Conservation (phyloP, 345 rosid species). For the Crucihimalaya himalaica region DNA sequence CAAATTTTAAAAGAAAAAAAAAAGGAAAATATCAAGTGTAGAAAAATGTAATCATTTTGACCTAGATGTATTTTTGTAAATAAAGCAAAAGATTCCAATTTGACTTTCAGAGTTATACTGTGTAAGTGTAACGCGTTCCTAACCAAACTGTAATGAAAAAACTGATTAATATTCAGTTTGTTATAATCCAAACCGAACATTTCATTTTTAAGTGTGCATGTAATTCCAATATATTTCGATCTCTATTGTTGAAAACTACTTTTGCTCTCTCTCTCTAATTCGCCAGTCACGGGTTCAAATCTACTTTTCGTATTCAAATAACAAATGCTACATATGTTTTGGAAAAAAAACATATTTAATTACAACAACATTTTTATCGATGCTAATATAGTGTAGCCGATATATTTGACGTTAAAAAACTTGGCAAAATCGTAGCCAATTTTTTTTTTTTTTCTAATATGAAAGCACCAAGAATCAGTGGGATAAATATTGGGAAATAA, state of each 20-base stretch:
- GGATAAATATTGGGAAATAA: background rate
- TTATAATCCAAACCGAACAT: constrained; percentile 21
- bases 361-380: background rate
- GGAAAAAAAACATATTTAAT: constrained; percentile 13
- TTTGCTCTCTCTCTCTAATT: background rate
- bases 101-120: constrained; percentile 25
- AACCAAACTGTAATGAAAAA: constrained; percentile 20
- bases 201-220: constrained; percentile 38
- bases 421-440: constrained; percentile 1
- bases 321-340: background rate
- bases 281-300: background rate
- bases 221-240: constrained; percentile 14
- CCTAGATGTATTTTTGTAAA: background rate
- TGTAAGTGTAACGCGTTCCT: constrained; percentile 33
- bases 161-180: background rate
- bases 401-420: constrained; percentile 6
- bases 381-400: background rate
- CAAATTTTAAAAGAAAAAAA: too few species aligned
- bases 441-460: background rate
- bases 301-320: constrained; percentile 9
- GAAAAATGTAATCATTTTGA: background rate
- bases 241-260: background rate
- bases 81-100: constrained; percentile 25
- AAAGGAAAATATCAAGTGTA: background rate
- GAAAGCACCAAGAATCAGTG: background rate